phyloP scores from a whole-genome alignment of 306 rosid genomes.

The Quercus aquifolioides region DNA sequence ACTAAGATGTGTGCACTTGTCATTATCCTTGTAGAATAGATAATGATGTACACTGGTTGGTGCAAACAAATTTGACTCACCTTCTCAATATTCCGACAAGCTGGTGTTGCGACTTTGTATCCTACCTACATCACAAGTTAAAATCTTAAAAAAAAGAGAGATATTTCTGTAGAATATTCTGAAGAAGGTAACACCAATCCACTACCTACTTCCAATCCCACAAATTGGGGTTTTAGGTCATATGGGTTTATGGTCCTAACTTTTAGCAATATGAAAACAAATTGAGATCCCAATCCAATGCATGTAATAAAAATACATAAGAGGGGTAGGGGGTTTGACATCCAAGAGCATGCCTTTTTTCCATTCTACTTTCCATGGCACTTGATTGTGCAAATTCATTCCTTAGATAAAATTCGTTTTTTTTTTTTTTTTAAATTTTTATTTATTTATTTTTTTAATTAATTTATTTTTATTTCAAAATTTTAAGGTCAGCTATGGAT shows the following conservation, averaged over 20 bases:
- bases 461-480: no score
- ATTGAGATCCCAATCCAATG: background rate
- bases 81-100: slow-evolving; percentile 75
- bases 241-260: background rate
- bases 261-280: background rate
- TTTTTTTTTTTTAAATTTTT: no score
- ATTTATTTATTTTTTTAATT: no score
- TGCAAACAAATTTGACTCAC: slow-evolving; percentile 32
- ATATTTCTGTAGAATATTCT: background rate
- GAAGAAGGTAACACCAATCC: background rate
- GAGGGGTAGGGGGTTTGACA: no score
- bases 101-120: slow-evolving; percentile 79
- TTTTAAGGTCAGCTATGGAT: no score
- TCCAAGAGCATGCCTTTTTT: background rate
- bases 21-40: background rate
- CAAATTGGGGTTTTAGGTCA: background rate
- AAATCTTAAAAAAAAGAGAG: slow-evolving; percentile 6
- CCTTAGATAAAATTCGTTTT: background rate
- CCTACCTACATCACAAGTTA: slow-evolving; percentile 66
- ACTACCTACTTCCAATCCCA: background rate
- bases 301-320: no score
- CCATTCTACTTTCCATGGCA: background rate
- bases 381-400: background rate
- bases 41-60: background rate
- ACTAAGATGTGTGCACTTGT: no score